Percentiles rank a stretch among this genome's conserved stretches.
Conservation (phyloP, 2,329 filamentous ascomycete genomes). For the Akanthomyces uredinophilus region DNA sequence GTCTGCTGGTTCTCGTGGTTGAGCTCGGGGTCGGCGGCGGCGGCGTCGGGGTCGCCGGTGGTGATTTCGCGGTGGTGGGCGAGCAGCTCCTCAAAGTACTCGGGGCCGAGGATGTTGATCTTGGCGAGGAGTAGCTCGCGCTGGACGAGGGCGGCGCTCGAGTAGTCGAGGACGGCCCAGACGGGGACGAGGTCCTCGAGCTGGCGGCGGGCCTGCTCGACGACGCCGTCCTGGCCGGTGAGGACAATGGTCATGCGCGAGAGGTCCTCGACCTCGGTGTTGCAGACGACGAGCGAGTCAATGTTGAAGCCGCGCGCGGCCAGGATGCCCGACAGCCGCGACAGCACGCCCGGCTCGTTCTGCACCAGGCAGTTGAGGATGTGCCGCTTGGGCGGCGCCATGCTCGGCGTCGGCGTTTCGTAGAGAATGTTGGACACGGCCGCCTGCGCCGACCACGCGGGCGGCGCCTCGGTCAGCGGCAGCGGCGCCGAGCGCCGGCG, state of each 20-base stretch:
- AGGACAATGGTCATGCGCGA: conserved; percentile 99
- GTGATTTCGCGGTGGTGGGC: conserved; percentile 91
- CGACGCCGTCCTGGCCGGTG: conserved; percentile 90
- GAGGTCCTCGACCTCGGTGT: conserved; percentile 92
- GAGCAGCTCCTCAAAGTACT: conserved; percentile 96
- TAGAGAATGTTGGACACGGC: conserved; percentile 98
- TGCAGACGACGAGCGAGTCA: conserved; percentile 95
- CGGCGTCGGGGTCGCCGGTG: conserved; percentile 40
- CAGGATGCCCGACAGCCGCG: conserved; percentile 91
- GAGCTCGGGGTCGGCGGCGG: conserved; percentile 36
- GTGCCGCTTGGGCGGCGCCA: conserved; percentile 83
- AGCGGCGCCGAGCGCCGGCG: conserved; percentile 84
- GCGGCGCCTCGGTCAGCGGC: conserved; percentile 69
- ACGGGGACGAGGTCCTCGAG: conserved; percentile 95
- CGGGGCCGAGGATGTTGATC: conserved; percentile 91
- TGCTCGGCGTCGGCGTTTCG: conserved; percentile 84
- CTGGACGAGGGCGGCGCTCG: conserved; percentile 85
- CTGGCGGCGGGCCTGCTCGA: conserved; percentile 93
- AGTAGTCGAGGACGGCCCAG: conserved; percentile 98
- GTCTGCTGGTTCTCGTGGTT: conserved; percentile 29
- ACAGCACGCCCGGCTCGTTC: conserved; percentile 96
- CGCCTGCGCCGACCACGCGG: conserved; percentile 83
- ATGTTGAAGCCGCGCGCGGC: conserved; percentile 98
- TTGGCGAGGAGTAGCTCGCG: conserved; percentile 93
- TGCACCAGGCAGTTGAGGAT: conserved; percentile 98